Evolutionary conservation across 805 yeast genomes (phyloP).

Genomic region (Candida parachauliodes): DNA sequence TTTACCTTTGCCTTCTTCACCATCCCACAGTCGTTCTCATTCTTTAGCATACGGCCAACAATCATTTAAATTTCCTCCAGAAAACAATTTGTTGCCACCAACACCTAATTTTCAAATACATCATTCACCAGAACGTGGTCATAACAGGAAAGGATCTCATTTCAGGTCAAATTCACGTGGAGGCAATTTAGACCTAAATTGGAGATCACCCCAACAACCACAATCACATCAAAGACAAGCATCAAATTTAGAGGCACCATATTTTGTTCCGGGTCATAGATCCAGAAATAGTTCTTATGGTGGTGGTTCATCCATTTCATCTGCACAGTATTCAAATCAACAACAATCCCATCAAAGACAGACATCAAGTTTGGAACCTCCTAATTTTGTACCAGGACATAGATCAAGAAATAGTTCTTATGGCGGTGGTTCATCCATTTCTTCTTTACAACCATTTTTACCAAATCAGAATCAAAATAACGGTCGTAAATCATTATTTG

Average conservation of each 20-base stretch:
- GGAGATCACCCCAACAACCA: slow-evolving; percentile 57
- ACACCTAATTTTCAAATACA: slow-evolving; percentile 47
- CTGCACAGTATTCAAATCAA: slow-evolving; percentile 19
- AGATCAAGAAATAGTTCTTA: slow-evolving; percentile 66
- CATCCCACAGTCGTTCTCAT: slow-evolving; percentile 32
- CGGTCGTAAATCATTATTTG: slow-evolving; percentile 78
- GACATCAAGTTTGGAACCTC: slow-evolving; percentile 19
- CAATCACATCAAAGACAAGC: slow-evolving; percentile 9
- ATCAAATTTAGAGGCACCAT: slow-evolving; percentile 24
- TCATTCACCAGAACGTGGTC: slow-evolving; percentile 37
- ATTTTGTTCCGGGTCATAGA: slow-evolving; percentile 77
- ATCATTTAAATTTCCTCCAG: slow-evolving; percentile 57
- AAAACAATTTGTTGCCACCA: slow-evolving; percentile 44
- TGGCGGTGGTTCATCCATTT: slow-evolving; percentile 48
- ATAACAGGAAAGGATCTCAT: slow-evolving; percentile 39
- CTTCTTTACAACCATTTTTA: slow-evolving; percentile 38
- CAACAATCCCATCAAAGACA: slow-evolving; percentile 7
- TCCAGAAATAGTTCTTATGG: slow-evolving; percentile 65
- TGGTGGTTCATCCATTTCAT: slow-evolving; percentile 52
- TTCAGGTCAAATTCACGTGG: slow-evolving; percentile 35
- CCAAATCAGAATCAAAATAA: slow-evolving; percentile 22
- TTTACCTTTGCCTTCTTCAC: slow-evolving; percentile 17
- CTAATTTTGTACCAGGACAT: slow-evolving; percentile 72
- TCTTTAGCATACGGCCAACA: slow-evolving; percentile 45
- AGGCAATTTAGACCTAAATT: slow-evolving; percentile 49